These are phyloP conservation scores for Heritiera fomes DNA, from an alignment of 345 rosid genomes.

Conservation along the genomic window DNA sequence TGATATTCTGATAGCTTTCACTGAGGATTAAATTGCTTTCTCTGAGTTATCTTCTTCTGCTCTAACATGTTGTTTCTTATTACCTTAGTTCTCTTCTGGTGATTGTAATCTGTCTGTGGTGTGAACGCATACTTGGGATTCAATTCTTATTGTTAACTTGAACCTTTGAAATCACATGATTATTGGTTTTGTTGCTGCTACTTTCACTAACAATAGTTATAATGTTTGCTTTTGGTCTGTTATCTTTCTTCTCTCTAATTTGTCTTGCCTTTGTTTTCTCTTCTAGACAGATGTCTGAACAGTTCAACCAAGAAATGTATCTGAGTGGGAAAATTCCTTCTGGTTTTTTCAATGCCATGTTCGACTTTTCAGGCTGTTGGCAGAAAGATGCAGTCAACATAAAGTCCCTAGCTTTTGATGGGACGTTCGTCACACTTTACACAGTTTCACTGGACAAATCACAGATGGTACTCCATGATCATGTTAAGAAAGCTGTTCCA, in stretches of 20 bases:
- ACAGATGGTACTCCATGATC: constrained; percentile 56
- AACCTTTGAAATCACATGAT: background rate
- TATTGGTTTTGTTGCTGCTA: background rate
- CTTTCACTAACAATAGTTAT: no score
- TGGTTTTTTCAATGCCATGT: constrained; percentile 86
- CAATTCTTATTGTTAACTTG: background rate
- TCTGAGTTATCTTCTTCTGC: background rate
- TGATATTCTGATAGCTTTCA: background rate
- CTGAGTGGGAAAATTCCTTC: constrained; percentile 91
- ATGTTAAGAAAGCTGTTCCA: constrained; percentile 68
- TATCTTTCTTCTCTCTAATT: background rate
- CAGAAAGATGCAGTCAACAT: constrained; percentile 87
- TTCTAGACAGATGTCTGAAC: constrained; percentile 81
- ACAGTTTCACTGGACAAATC: constrained; percentile 70
- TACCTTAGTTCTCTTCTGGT: background rate
- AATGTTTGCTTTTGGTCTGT: background rate
- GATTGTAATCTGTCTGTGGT: background rate
- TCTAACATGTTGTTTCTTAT: background rate
- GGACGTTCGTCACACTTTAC: constrained; percentile 64
- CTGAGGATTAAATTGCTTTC: background rate
- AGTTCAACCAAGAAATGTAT: constrained; percentile 85
- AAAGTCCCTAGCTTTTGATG: constrained; percentile 89
- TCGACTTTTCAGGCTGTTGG: constrained; percentile 85
- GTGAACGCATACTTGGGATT: background rate
- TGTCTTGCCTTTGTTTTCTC: constrained; percentile 10